phyloP scores from a whole-genome alignment of 768 basidiomycete species.

The Clitopilus passeckerianus region DNA sequence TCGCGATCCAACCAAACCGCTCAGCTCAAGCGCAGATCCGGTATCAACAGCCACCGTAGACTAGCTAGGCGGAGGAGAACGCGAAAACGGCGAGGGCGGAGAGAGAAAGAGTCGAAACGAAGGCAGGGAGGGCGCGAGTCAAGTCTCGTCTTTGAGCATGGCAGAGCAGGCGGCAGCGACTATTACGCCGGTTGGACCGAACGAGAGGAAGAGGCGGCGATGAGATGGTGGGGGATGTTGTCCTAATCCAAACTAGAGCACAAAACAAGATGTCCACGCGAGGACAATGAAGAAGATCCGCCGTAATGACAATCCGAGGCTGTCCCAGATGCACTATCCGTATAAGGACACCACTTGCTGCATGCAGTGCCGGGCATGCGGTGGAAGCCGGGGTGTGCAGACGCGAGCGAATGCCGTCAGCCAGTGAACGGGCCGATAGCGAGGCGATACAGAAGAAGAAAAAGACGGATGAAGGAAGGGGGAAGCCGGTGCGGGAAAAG shows the following conservation, averaged over 20 bases:
- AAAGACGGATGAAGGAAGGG: constrained; percentile 14
- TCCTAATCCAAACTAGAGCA: background rate
- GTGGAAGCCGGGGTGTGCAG: background rate
- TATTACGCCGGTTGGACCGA: constrained; percentile 16
- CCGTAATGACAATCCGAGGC: background rate
- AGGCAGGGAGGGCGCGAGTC: constrained; percentile 4
- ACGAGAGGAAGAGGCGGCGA: constrained; percentile 10
- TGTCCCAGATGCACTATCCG: background rate
- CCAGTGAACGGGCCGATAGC: background rate
- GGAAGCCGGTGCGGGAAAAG: constrained; percentile 14
- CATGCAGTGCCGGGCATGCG: background rate
- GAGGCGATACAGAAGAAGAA: constrained; percentile 16
- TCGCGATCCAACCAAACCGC: background rate
- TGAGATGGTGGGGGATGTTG: background rate
- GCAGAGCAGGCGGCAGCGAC: constrained; percentile 23
- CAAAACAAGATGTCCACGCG: background rate
- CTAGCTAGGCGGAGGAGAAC: background rate
- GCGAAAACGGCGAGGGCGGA: constrained; percentile 6
- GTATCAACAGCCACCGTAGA: background rate
- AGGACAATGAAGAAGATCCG: background rate
- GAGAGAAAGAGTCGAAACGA: constrained; percentile 4
- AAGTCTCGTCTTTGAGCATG: constrained; percentile 11
- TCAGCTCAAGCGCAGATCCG: background rate
- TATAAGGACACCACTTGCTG: background rate
- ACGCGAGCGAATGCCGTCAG: background rate